These are phyloP conservation scores for Vaccinium vitisidaea DNA, from an alignment of 148 eudicot genomes.

Conservation along the genomic window DNA sequence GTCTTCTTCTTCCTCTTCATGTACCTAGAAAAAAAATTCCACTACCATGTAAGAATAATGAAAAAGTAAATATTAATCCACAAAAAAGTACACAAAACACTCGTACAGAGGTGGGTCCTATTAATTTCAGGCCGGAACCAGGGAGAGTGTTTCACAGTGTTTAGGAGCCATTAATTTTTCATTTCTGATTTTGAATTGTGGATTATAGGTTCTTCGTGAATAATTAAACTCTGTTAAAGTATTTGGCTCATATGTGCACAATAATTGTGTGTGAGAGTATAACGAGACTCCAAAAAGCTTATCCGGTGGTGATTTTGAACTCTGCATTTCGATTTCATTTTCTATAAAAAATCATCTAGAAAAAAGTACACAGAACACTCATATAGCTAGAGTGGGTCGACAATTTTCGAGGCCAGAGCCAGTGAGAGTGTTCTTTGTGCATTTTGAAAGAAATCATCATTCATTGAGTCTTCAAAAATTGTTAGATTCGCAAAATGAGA, in stretches of 20 bases:
- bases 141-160: not conserved
- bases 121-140: not conserved
- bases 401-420: too few species aligned
- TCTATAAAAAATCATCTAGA: not conserved
- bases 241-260: not conserved
- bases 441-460: not conserved
- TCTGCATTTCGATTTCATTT: not conserved
- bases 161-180: not conserved
- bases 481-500: not conserved
- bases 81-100: not conserved
- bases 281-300: not conserved
- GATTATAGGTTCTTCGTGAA: not conserved
- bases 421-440: too few species aligned
- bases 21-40: constrained; percentile 31
- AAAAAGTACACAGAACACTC: too few species aligned
- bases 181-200: not conserved
- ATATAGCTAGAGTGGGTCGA: too few species aligned
- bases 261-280: not conserved
- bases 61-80: not conserved
- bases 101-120: not conserved
- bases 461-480: too few species aligned
- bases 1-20: constrained; percentile 30
- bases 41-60: not conserved
- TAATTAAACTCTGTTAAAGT: not conserved
- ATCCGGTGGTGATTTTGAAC: not conserved